phyloP scores from a whole-genome alignment of 768 basidiomycete species.

The Naematelia encephala region DNA sequence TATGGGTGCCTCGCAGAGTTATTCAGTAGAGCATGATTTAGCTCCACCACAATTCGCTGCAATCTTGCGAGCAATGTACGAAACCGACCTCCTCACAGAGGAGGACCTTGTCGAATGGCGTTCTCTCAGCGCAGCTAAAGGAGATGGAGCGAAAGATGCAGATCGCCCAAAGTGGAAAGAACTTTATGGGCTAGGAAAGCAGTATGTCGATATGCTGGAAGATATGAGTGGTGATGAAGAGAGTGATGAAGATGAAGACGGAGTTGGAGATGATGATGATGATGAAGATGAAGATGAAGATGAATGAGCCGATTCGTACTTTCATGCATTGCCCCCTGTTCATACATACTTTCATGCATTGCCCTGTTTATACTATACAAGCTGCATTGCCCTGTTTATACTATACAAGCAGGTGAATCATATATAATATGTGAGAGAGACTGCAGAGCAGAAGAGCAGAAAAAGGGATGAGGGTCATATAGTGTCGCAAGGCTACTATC shows the following conservation, averaged over 20 bases:
- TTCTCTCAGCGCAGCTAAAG: constrained; percentile 52
- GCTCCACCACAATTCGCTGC: constrained; percentile 72
- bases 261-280: constrained; percentile 47
- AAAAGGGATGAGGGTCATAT: neutral
- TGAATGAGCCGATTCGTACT: neutral
- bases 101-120: constrained; percentile 90
- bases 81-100: constrained; percentile 86
- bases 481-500: constrained; percentile 49
- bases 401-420: neutral
- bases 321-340: neutral
- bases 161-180: constrained; percentile 49
- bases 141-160: constrained; percentile 66
- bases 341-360: neutral
- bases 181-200: constrained; percentile 37
- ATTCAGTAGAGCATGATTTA: constrained; percentile 54
- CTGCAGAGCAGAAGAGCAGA: neutral
- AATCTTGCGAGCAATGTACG: constrained; percentile 80
- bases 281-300: neutral
- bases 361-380: neutral
- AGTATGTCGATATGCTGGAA: constrained; percentile 42
- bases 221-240: constrained; percentile 43
- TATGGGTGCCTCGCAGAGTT: constrained; percentile 22
- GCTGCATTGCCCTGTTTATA: neutral
- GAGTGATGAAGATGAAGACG: constrained; percentile 48
- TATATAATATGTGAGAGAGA: neutral